phyloP scores from a whole-genome alignment of 2,329 filamentous ascomycete genomes.

The Calonectria hongkongensis region DNA sequence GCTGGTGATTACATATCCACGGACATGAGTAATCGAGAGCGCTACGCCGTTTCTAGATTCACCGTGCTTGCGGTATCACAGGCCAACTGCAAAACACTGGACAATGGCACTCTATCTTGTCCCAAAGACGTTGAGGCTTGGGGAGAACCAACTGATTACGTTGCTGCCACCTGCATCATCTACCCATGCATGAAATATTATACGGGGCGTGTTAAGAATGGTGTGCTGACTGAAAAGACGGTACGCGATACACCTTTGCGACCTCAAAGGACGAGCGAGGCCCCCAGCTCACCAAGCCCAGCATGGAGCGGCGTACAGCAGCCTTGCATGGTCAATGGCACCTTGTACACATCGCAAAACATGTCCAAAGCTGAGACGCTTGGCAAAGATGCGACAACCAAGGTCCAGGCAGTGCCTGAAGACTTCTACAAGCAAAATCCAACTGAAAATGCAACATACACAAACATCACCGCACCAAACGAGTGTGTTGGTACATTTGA shows the following conservation, averaged over 20 bases:
- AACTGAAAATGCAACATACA: not conserved
- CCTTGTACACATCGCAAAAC: constrained; percentile 3
- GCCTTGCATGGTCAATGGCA: constrained; percentile 19
- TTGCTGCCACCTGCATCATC: constrained; percentile 16
- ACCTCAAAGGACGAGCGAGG: not conserved
- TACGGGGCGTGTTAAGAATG: constrained; percentile 2
- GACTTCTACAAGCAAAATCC: constrained; percentile 5
- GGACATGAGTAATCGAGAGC: constrained; percentile 14
- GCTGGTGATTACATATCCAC: not conserved
- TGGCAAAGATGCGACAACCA: not conserved
- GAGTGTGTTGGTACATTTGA: not conserved
- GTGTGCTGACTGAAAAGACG: constrained; percentile 2
- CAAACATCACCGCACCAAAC: constrained; percentile 6
- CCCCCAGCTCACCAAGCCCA: not conserved
- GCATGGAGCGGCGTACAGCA: constrained; percentile 12
- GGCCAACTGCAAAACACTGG: not conserved
- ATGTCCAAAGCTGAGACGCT: constrained; percentile 13
- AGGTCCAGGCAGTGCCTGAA: not conserved
- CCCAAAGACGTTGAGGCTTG: not conserved
- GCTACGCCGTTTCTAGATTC: constrained; percentile 4
- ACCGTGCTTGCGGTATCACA: not conserved
- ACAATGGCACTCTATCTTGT: not conserved
- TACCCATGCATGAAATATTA: constrained; percentile 19
- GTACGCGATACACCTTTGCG: constrained; percentile 7
- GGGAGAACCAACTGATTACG: not conserved